Percentiles rank a stretch among this genome's conserved stretches.
Conservation (phyloP, 306 rosid genomes). For the Cercis canadensis region DNA sequence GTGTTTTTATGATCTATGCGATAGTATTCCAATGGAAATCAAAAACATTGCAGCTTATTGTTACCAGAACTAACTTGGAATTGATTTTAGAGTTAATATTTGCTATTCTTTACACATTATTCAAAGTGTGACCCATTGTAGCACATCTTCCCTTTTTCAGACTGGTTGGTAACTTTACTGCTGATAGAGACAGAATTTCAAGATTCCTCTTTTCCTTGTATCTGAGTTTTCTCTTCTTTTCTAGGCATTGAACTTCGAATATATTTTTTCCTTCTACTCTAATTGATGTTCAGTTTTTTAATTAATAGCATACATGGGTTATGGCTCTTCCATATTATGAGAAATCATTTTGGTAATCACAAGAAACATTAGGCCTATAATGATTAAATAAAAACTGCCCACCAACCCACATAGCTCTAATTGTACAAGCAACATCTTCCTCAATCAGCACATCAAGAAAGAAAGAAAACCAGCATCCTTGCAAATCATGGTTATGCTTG, state of each 20-base stretch:
- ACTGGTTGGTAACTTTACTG: too few relatives aligned
- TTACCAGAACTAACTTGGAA: neutral
- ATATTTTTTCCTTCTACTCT: neutral
- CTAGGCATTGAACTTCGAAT: too few relatives aligned
- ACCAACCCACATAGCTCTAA: neutral
- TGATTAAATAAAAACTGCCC: neutral
- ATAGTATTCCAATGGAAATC: neutral
- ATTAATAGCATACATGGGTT: neutral
- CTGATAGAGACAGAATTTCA: too few relatives aligned
- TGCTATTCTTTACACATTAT: too few relatives aligned
- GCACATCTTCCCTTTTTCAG: too few relatives aligned
- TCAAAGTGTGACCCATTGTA: too few relatives aligned
- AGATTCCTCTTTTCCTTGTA: too few relatives aligned
- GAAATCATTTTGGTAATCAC: constrained; percentile 6
- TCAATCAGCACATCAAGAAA: neutral
- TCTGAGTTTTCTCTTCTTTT: too few relatives aligned
- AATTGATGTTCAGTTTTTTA: neutral
- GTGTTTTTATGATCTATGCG: neutral
- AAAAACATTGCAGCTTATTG: neutral
- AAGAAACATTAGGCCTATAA: neutral
- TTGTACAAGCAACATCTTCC: constrained; percentile 4
- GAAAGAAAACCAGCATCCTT: neutral
- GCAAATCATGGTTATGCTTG: neutral
- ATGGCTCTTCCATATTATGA: neutral
- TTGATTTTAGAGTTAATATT: too few relatives aligned